Percentiles rank a stretch among this genome's conserved stretches.
phyloP scores from a whole-genome alignment of 2,329 filamentous ascomycete species.

The Diaporthe sp. region DNA sequence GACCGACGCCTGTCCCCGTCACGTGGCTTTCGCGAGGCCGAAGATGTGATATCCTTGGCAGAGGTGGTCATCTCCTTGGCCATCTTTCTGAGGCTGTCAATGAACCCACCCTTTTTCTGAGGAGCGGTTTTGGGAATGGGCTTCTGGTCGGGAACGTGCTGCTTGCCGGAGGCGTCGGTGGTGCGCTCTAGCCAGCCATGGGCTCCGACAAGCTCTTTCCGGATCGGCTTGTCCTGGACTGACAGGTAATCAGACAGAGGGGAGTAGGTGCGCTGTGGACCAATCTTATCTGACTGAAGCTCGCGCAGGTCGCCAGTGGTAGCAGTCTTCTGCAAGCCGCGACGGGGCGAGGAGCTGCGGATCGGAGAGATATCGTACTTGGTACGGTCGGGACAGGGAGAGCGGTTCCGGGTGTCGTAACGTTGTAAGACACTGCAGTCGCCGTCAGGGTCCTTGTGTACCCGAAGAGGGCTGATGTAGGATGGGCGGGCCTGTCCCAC shows the following conservation, averaged over 20 bases:
- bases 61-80: slow-evolving; percentile 60
- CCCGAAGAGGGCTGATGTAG: slow-evolving; percentile 46
- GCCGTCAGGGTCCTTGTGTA: slow-evolving; percentile 40
- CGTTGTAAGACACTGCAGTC: slow-evolving; percentile 35
- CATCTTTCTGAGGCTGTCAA: slow-evolving; percentile 64
- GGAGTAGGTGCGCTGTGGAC: slow-evolving; percentile 51
- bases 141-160: slow-evolving; percentile 31
- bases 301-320: slow-evolving; percentile 37
- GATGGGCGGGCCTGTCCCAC: slow-evolving; percentile 36
- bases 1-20: slow-evolving; percentile 47
- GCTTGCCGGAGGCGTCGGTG: slow-evolving; percentile 45
- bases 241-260: slow-evolving; percentile 59
- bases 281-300: slow-evolving; percentile 34
- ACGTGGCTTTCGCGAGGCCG: slow-evolving; percentile 43
- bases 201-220: slow-evolving; percentile 66
- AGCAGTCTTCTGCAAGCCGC: slow-evolving; percentile 36
- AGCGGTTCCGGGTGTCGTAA: slow-evolving; percentile 12
- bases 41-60: slow-evolving; percentile 37
- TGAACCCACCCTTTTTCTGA: slow-evolving; percentile 55
- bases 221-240: slow-evolving; percentile 54
- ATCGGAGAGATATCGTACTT: slow-evolving; percentile 12
- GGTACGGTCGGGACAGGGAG: slow-evolving; percentile 25
- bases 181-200: slow-evolving; percentile 69
- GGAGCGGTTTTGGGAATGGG: slow-evolving; percentile 23
- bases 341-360: slow-evolving; percentile 4